Base-by-base conservation (phyloP, 768 basidiomycete genomes). In the Daedaleopsis sinensis region DNA sequence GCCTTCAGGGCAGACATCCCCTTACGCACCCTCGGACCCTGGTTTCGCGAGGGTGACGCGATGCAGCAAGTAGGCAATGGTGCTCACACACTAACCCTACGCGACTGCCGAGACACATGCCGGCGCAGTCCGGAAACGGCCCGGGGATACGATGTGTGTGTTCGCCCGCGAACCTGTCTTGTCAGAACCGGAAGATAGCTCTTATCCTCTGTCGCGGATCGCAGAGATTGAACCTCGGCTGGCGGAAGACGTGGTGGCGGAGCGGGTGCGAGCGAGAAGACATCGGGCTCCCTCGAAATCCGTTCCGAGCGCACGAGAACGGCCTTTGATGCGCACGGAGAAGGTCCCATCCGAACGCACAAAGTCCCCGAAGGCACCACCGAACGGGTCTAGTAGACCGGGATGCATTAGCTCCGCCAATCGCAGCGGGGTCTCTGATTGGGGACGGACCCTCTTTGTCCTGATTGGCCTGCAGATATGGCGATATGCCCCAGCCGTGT, bases 391-490 rank as follows among this genome's bases (percentile, higher is more conserved):
- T 47, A n/a, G 46, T n/a, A 47, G 46, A 6, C 46, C 46, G 46
- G 46, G 21, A 11, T 47, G 21, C 46, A 18, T 4, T 19, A 47
- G 46, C 19, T n/a, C n/a, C 46, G n/a, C 32, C 21, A 32, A 61
- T 56, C 55, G 60, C 56, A n/a, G 46, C 11, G 43, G 60, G 60
- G 35, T 43, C 56, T 52, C 50, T 21, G 55, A 43, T 49, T 52
- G 51, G 54, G 55, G 60, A 57, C 56, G 27, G 36, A 57, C 55
- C 60, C 60, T 44, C 54, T 32, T 61, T 61, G 54, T n/a, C 23
- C 52, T 38, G 38, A 21, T 38, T 27, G 58, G 46, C 19, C 46
- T 23, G n/a, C 46, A 23, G 46, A 2, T 19, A n/a, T 47, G 46
- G n/a, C 46, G 46, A 23, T 19, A 23, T 23, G 21, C 46, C 46